Conservation (phyloP, 1,139 yeast species). For the Scheffersomyces parashehatae region DNA sequence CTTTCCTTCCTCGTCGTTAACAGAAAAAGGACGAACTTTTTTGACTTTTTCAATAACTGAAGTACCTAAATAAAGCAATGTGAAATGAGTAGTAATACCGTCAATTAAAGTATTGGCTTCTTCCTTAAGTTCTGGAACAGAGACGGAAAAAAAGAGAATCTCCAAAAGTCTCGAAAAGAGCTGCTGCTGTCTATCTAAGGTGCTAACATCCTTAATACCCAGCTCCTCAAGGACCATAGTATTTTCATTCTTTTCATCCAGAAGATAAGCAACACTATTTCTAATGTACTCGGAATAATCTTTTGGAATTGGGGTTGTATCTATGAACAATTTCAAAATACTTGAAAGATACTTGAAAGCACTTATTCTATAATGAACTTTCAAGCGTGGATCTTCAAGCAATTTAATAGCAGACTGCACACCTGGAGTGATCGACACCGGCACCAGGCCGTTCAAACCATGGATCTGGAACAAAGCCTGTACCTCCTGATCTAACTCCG, state of each 20-base stretch:
- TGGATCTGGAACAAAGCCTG: slow-evolving; percentile 68
- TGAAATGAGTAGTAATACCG: slow-evolving; percentile 76
- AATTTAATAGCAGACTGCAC: slow-evolving; percentile 69
- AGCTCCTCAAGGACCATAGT: slow-evolving; percentile 40
- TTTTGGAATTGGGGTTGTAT: slow-evolving; percentile 63
- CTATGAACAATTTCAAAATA: slow-evolving; percentile 68
- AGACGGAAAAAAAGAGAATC: slow-evolving; percentile 70
- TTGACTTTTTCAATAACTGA: slow-evolving; percentile 72
- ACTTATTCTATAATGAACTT: slow-evolving; percentile 67
- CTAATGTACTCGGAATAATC: slow-evolving; percentile 48
- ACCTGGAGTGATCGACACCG: slow-evolving; percentile 82
- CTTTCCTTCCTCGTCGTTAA: slow-evolving; percentile 78
- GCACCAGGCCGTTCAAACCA: slow-evolving; percentile 62
- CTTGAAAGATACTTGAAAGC: slow-evolving; percentile 75
- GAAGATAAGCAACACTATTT: slow-evolving; percentile 48
- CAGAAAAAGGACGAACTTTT: slow-evolving; percentile 68
- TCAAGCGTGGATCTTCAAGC: slow-evolving; percentile 66
- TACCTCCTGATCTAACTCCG: slow-evolving; percentile 66
- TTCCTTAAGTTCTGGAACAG: slow-evolving; percentile 70
- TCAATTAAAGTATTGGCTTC: slow-evolving; percentile 65
- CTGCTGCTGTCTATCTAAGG: slow-evolving; percentile 61
- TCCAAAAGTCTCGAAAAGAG: slow-evolving; percentile 63
- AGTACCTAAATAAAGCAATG: slow-evolving; percentile 73
- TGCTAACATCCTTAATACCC: slow-evolving; percentile 47
- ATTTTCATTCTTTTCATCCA: slow-evolving; percentile 42